Percentiles rank a stretch among this genome's conserved stretches.
phyloP scores from a whole-genome alignment of 768 basidiomycete genomes.

The Tricholoma saponaceum region DNA sequence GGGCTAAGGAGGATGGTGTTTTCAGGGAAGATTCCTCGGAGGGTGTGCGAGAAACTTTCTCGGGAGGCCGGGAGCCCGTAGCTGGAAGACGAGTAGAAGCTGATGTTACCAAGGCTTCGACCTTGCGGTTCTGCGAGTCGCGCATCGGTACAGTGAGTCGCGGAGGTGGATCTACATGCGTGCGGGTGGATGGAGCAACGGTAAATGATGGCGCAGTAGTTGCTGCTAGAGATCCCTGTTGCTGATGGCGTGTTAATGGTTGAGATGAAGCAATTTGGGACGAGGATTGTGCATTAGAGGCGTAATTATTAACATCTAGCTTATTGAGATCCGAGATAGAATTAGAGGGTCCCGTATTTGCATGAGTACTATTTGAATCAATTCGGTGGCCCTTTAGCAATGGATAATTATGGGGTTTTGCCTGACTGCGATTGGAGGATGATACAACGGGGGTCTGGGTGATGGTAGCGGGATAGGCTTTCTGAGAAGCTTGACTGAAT shows the following conservation, averaged over 20 bases:
- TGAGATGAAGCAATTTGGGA: background rate
- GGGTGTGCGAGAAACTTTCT: conserved; percentile 27
- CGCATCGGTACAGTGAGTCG: background rate
- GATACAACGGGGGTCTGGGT: background rate
- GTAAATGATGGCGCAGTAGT: background rate
- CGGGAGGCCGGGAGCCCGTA: conserved; percentile 3
- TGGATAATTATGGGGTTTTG: background rate
- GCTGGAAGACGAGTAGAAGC: background rate
- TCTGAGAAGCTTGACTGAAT: background rate
- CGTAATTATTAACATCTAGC: background rate
- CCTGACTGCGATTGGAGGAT: background rate
- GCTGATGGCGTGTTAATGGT: background rate
- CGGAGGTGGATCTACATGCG: background rate
- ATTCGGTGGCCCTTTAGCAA: background rate
- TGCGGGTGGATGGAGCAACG: background rate
- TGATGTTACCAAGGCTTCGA: background rate
- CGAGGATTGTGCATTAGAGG: background rate
- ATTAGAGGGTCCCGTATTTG: background rate
- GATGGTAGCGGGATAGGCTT: background rate
- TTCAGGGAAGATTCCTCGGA: conserved; percentile 53
- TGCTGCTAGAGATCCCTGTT: background rate
- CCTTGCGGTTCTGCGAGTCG: background rate
- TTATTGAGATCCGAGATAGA: background rate
- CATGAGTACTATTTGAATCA: background rate
- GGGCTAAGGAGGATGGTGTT: conserved; percentile 64